phyloP scores from a whole-genome alignment of 1,284 basidiomycete species.

The Cystobasidium slooffiae region DNA sequence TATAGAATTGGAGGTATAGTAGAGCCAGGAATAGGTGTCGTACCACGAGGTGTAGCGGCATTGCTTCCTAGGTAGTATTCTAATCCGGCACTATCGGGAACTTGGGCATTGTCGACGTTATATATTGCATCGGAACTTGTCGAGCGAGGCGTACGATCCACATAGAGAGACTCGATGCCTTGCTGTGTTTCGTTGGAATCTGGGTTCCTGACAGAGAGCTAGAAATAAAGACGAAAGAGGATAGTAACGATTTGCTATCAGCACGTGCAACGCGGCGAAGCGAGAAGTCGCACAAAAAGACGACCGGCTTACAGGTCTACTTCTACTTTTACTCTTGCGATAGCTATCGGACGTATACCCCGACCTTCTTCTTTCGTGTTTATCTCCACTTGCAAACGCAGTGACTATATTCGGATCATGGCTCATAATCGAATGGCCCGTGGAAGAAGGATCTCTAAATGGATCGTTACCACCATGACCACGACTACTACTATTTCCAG shows the following conservation, averaged over 20 bases:
- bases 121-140: constrained; percentile 4
- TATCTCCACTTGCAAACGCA: not conserved
- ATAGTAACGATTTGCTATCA: constrained; percentile 8
- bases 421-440: not conserved
- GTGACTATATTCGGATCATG: not conserved
- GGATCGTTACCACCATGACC: constrained; percentile 34
- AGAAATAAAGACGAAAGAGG: not conserved
- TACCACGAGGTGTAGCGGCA: not conserved
- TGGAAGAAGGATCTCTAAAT: constrained; percentile 22
- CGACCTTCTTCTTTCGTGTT: constrained; percentile 17
- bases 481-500: constrained; percentile 24
- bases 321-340: constrained; percentile 21
- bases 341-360: constrained; percentile 40
- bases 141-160: not conserved
- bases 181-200: constrained; percentile 37
- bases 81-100: constrained; percentile 10
- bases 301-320: constrained; percentile 27
- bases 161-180: constrained; percentile 9
- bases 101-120: not conserved
- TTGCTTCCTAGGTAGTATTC: constrained; percentile 24
- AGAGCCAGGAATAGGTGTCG: not conserved
- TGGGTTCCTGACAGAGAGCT: constrained; percentile 39
- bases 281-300: not conserved
- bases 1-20: not conserved
- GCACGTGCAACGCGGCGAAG: too few species aligned